A percentile compares a stretch with the other conserved stretches of the same genome.
Conservation (phyloP, 169 alveolate species). For the Plasmodium vivax region DNA sequence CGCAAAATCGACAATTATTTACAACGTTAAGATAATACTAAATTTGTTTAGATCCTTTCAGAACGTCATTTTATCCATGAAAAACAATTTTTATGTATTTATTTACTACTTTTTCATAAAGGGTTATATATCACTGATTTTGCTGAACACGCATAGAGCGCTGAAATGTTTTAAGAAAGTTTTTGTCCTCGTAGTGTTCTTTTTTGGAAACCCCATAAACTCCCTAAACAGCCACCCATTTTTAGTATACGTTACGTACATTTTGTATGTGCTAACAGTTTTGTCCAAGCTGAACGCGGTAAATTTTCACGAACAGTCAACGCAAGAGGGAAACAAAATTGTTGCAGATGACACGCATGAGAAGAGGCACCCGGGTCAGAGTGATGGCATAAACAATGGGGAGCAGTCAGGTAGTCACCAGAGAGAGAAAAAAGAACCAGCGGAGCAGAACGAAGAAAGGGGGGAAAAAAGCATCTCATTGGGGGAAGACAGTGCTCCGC, state of each 20-base stretch:
- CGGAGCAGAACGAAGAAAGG: constrained; percentile 2
- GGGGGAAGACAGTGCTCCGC: not conserved
- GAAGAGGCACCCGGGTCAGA: not conserved
- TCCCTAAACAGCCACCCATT: constrained; percentile 63
- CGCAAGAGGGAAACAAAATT: constrained; percentile 14
- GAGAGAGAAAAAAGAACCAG: not conserved
- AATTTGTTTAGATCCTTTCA: constrained; percentile 42
- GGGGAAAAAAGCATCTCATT: not conserved
- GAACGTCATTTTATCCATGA: constrained; percentile 55
- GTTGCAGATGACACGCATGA: not conserved
- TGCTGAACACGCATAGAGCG: constrained; percentile 42
- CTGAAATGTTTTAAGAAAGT: constrained; percentile 55
- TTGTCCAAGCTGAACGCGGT: constrained; percentile 43
- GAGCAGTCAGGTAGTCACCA: not conserved
- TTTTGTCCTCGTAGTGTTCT: constrained; percentile 52
- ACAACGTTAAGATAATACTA: constrained; percentile 44
- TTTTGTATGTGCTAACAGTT: constrained; percentile 58
- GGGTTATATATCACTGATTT: constrained; percentile 54
- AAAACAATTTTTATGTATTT: constrained; percentile 57
- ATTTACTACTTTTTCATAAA: constrained; percentile 63
- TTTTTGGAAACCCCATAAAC: constrained; percentile 61
- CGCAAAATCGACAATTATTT: constrained; percentile 35
- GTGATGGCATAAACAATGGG: constrained; percentile 3
- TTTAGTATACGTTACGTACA: constrained; percentile 59
- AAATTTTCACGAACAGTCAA: constrained; percentile 21